phyloP scores from a whole-genome alignment of 75 land plant genomes.

The Sequoiadendron giganteum region DNA sequence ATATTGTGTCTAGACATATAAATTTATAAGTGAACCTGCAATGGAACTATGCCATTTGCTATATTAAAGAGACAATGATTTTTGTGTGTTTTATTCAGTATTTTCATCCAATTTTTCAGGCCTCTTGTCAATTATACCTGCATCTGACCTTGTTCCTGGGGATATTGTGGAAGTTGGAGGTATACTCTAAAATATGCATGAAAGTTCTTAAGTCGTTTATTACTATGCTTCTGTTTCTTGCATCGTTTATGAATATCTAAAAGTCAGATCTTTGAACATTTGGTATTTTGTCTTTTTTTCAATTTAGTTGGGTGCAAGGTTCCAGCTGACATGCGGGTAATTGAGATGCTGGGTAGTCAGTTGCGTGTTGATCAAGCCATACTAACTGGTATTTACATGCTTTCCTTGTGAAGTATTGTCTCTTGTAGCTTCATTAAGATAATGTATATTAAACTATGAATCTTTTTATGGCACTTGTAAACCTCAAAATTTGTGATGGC shows the following conservation, averaged over 20 bases:
- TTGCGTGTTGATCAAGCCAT: conserved; percentile 98
- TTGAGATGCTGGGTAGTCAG: conserved; percentile 82
- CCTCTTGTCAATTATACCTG: conserved; percentile 88
- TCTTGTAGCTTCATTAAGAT: neutral
- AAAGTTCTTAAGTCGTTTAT: neutral
- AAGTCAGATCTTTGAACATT: neutral
- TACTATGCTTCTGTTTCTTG: neutral
- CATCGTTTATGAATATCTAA: neutral
- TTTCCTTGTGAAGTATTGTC: neutral
- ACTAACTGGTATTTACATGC: conserved; percentile 72
- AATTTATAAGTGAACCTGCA: neutral
- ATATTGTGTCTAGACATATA: neutral
- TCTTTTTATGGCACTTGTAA: neutral
- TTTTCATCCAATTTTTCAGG: conserved; percentile 52
- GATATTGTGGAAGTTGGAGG: conserved; percentile 98
- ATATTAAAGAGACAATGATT: neutral
- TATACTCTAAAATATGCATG: conserved; percentile 11
- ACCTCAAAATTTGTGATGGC: neutral
- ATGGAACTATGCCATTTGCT: neutral
- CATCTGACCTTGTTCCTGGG: conserved; percentile 97
- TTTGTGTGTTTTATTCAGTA: neutral
- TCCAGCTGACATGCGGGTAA: conserved; percentile 96
- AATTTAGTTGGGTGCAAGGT: conserved; percentile 87
- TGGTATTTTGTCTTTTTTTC: neutral
- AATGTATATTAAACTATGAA: neutral